A percentile compares a stretch with the other conserved stretches of the same genome.
Conservation (phyloP, 768 basidiomycete genomes). For the Wakefieldia striispora region DNA sequence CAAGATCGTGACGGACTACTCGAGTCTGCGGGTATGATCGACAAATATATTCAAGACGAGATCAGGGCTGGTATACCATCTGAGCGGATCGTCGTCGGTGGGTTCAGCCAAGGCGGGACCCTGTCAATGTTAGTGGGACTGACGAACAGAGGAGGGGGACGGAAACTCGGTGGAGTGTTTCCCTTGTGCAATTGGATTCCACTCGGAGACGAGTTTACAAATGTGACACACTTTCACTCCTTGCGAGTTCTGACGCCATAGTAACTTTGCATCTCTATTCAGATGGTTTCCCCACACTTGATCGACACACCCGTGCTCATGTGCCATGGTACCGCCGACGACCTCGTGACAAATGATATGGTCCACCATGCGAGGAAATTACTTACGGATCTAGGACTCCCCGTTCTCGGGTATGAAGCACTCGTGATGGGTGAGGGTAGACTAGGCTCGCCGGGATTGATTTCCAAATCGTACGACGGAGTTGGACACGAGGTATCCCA, state of each 20-base stretch:
- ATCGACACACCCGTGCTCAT: constrained; percentile 75
- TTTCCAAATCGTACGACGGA: constrained; percentile 65
- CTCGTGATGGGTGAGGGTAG: constrained; percentile 28
- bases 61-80: constrained; percentile 67
- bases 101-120: constrained; percentile 84
- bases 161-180: constrained; percentile 69
- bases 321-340: constrained; percentile 80
- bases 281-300: constrained; percentile 67
- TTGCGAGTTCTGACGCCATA: neutral
- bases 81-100: constrained; percentile 77
- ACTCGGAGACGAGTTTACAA: constrained; percentile 59
- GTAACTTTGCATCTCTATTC: constrained; percentile 3
- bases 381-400: constrained; percentile 55
- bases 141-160: constrained; percentile 26
- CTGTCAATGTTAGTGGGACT: constrained; percentile 75
- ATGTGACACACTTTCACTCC: constrained; percentile 41
- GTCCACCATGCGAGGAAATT: constrained; percentile 55
- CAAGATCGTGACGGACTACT: constrained; percentile 71
- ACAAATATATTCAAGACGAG: constrained; percentile 70
- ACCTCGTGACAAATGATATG: constrained; percentile 59
- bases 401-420: constrained; percentile 33
- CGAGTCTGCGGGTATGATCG: constrained; percentile 56
- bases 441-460: constrained; percentile 45
- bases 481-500: constrained; percentile 64
- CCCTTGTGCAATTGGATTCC: constrained; percentile 82